Conservation (phyloP, 1,284 basidiomycete species). For the Cutaneotrichosporon sp. region DNA sequence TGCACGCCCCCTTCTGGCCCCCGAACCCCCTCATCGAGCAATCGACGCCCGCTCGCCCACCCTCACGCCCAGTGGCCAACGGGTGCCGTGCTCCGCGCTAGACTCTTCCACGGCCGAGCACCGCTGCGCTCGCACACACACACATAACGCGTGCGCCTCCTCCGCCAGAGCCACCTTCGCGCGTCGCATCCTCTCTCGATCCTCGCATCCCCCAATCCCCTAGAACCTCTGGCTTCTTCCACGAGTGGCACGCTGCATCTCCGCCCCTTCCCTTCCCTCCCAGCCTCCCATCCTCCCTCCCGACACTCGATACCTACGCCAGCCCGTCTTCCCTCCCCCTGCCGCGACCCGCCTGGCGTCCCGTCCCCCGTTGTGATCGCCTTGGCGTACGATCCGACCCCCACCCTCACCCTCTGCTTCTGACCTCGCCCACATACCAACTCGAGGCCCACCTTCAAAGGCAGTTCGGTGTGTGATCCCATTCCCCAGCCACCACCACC, state of each 20-base stretch:
- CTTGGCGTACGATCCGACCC: background rate
- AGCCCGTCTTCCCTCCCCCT: background rate
- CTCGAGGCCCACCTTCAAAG: background rate
- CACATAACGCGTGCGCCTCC: slow-evolving; percentile 1
- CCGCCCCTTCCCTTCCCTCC: background rate
- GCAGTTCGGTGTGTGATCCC: slow-evolving; percentile 2
- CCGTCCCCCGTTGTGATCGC: slow-evolving; percentile 1
- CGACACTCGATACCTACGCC: background rate
- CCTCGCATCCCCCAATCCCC: no score
- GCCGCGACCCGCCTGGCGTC: background rate
- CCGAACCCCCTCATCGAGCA: background rate
- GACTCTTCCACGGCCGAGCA: no score
- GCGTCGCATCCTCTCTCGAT: background rate
- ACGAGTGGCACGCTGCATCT: background rate
- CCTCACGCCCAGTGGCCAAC: no score
- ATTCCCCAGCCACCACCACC: background rate
- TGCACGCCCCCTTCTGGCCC: background rate
- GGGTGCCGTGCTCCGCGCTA: background rate
- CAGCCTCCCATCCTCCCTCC: background rate
- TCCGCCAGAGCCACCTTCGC: background rate
- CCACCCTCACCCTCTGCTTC: background rate
- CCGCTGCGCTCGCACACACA: no score
- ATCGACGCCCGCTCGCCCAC: background rate
- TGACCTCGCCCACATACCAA: background rate
- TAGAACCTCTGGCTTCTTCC: background rate